Evolutionary conservation across 768 basidiomycete genomes (phyloP).

Genomic region (Rhodosporidiobolus sp.): DNA sequence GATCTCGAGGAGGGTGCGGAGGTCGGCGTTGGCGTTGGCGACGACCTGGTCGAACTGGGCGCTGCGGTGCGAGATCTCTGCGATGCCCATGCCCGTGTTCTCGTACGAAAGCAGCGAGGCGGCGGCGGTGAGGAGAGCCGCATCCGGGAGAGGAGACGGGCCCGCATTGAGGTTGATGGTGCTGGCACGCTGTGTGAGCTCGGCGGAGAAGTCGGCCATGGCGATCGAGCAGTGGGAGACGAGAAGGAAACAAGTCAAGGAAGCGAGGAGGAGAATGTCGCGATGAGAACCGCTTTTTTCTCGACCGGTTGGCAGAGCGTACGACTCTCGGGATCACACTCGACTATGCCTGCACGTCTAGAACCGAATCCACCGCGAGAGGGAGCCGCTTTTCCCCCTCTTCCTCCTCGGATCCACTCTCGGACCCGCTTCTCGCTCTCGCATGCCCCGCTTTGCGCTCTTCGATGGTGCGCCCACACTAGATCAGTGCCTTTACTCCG

Average conservation of each 20-base stretch:
- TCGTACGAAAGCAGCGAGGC: slow-evolving; percentile 74
- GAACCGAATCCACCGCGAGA: no score
- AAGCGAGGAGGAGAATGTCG: neutral
- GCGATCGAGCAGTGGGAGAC: accelerated
- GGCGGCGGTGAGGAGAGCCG: slow-evolving; percentile 77
- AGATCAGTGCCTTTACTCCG: no score
- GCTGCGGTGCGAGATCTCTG: slow-evolving; percentile 93
- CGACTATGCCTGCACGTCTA: no score
- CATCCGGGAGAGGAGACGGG: slow-evolving; percentile 83
- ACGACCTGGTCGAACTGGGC: slow-evolving; percentile 77
- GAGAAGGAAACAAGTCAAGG: neutral
- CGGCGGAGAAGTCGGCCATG: slow-evolving; percentile 21
- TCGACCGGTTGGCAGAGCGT: no score
- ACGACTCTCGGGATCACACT: no score
- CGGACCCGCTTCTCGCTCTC: no score
- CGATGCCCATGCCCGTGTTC: slow-evolving; percentile 87
- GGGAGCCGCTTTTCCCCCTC: no score
- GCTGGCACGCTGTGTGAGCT: slow-evolving; percentile 16
- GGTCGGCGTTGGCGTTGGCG: slow-evolving; percentile 60
- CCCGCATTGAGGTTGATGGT: slow-evolving; percentile 87
- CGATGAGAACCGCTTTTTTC: neutral
- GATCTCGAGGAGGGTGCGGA: slow-evolving; percentile 73
- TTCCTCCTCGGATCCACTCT: no score
- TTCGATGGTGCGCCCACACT: no score
- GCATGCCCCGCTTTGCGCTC: no score